These are phyloP conservation scores for Blastosporella zonata DNA, from an alignment of 1,284 basidiomycete genomes.

Conservation along the genomic window DNA sequence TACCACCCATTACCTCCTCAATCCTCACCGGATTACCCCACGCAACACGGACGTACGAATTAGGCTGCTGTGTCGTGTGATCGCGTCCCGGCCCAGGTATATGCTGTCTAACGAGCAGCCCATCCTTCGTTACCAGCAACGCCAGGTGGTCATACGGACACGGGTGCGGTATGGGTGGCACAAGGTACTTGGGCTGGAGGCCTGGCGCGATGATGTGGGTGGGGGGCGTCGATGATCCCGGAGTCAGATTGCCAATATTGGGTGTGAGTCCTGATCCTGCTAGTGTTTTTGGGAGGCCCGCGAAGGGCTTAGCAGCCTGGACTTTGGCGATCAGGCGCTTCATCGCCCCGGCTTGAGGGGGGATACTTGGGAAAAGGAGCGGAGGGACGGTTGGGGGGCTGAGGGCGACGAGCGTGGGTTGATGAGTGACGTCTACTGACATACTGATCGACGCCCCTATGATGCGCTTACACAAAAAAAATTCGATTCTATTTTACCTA, in stretches of 20 bases:
- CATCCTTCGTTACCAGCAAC: constrained; percentile 53
- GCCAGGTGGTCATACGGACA: constrained; percentile 67
- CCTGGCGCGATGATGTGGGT: constrained; percentile 9
- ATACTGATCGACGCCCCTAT: not conserved
- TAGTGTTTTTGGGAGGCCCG: constrained; percentile 17
- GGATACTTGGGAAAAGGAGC: not conserved
- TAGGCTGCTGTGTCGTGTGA: constrained; percentile 26
- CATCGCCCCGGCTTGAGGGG: constrained; percentile 24
- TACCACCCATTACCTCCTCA: constrained; percentile 44
- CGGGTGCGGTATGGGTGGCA: constrained; percentile 70
- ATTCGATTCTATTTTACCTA: not conserved
- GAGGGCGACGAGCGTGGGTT: not conserved
- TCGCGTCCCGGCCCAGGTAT: constrained; percentile 31
- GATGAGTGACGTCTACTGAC: not conserved
- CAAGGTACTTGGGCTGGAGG: constrained; percentile 58
- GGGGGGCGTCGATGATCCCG: constrained; percentile 10
- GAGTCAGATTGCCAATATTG: constrained; percentile 10
- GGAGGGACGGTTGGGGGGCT: not conserved
- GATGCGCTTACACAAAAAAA: not conserved
- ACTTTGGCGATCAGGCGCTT: constrained; percentile 36
- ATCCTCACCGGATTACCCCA: constrained; percentile 62
- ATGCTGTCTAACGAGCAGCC: constrained; percentile 62
- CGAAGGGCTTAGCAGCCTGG: constrained; percentile 31
- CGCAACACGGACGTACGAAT: constrained; percentile 48
- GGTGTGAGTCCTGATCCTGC: constrained; percentile 11